phyloP scores from a whole-genome alignment of 345 rosid species.

The Pistacia vera region DNA sequence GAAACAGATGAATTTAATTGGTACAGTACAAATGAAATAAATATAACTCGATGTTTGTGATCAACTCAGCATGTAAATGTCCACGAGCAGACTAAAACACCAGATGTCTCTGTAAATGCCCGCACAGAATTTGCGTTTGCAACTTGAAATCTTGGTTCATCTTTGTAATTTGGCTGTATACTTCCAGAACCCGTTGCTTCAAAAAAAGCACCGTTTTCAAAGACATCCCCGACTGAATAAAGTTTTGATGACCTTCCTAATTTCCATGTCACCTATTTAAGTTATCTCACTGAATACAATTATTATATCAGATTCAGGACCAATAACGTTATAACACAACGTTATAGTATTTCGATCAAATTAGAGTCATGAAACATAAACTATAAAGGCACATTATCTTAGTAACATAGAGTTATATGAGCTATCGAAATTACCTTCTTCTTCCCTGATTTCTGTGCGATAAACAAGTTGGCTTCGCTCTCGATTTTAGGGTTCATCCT shows the following conservation, averaged over 20 bases:
- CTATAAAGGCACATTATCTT: no score
- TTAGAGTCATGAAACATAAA: no score
- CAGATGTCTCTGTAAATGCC: constrained; percentile 52
- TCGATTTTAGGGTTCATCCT: no score
- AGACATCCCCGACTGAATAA: constrained; percentile 54
- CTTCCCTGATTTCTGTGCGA: no score
- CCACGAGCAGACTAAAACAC: constrained; percentile 48
- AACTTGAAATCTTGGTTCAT: constrained; percentile 46
- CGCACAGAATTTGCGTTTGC: constrained; percentile 42
- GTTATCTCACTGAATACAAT: no score
- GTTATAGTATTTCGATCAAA: no score
- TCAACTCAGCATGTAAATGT: constrained; percentile 28
- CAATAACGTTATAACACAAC: no score
- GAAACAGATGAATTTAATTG: no score
- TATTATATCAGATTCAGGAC: background rate
- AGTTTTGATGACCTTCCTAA: constrained; percentile 2
- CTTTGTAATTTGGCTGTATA: constrained; percentile 50
- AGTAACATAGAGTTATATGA: no score
- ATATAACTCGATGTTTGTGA: no score
- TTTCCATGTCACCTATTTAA: constrained; percentile 55
- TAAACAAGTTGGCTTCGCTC: no score
- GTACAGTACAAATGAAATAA: background rate
- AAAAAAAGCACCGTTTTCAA: constrained; percentile 69
- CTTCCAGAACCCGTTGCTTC: constrained; percentile 41
- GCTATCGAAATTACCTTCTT: no score